Base-by-base conservation (phyloP, 805 yeast genomes). In the Candida coquimbonensis region DNA sequence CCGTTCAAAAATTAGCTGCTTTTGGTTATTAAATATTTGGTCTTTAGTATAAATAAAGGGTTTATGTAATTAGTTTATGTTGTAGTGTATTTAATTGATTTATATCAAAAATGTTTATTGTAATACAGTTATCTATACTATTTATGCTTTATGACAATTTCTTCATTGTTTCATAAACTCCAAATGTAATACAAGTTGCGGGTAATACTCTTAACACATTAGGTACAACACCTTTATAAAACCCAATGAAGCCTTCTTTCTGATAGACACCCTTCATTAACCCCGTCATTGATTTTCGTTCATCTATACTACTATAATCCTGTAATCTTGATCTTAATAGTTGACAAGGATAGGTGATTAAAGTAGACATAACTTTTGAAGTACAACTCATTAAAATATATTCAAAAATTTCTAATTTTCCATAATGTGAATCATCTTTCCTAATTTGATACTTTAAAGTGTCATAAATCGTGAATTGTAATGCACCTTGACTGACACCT, bases 1-100 rank as follows among this genome's bases (percentile, higher is more conserved):
- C 80, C 69, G 82, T 96, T 65, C 76, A 87, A 78, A 80, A 90
- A 79, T 87, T 93, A 72, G 95, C 97, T 73, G 75, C 95, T 69
- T 77, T 93, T 67, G 99, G 99, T 78, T 93, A 93, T 85, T 93
- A 91, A 83, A 67, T 70, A 35, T 38, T 45, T 46, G 35, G 32
- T 41, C 46, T 39, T 44, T 46, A 47, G 38, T 47, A 38, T 40
- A 43, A 43, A 43, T 47, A 47, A 46, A 47, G 47, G 49, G 46
- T 47, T 29, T 43, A 44, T 47, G 49, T 47, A 47, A 43, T 47
- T 47, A 43, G 19, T 9, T 7, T 11, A 27, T 27, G 29, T 27
- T 27, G 29, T 27, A 27, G 4, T 5, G 4, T 9, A 27, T 21
- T 21, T 27, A 13, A 27, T 6, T 27, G 6, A n/a, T n/a, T n/a